Conservation (phyloP, 345 rosid species). For the Crucihimalaya himalaica region DNA sequence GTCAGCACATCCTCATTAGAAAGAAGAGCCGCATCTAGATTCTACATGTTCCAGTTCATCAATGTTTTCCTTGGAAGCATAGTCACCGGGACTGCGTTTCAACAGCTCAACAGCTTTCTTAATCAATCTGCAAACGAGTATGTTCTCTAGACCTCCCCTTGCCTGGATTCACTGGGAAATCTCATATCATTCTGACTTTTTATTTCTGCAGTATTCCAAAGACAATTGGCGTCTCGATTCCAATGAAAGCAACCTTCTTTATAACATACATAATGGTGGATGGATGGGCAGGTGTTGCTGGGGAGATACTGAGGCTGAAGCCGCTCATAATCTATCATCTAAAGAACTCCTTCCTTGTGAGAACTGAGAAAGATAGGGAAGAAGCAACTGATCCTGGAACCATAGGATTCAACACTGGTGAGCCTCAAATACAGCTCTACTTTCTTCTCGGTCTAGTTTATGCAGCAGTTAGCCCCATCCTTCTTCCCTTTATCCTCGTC, state of each 20-base stretch:
- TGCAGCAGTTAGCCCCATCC: constrained; percentile 82
- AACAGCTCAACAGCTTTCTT: constrained; percentile 76
- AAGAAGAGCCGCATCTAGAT: constrained; percentile 87
- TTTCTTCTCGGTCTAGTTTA: constrained; percentile 97
- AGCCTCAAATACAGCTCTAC: constrained; percentile 94
- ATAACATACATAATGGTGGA: constrained; percentile 96
- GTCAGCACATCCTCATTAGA: constrained; percentile 68
- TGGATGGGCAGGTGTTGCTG: constrained; percentile 99
- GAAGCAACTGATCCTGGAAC: constrained; percentile 99
- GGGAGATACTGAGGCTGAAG: constrained; percentile 81
- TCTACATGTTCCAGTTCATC: constrained; percentile 78
- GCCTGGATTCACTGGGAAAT: not conserved
- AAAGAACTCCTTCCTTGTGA: constrained; percentile 75
- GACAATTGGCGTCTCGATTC: constrained; percentile 85
- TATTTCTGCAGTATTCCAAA: constrained; percentile 64
- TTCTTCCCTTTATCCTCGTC: constrained; percentile 83
- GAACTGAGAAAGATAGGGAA: constrained; percentile 88
- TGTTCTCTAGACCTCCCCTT: constrained; percentile 27
- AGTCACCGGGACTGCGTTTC: constrained; percentile 92
- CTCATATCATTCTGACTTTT: not conserved
- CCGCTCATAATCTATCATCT: constrained; percentile 83
- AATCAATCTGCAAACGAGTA: constrained; percentile 91
- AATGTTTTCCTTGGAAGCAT: constrained; percentile 98
- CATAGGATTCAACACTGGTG: constrained; percentile 85
- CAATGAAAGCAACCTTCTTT: constrained; percentile 97